Evolutionary conservation across 805 yeast species (phyloP), one percentile per base, ranked within the genome.

Genomic region (Metschnikowia picachoensis): DNA sequence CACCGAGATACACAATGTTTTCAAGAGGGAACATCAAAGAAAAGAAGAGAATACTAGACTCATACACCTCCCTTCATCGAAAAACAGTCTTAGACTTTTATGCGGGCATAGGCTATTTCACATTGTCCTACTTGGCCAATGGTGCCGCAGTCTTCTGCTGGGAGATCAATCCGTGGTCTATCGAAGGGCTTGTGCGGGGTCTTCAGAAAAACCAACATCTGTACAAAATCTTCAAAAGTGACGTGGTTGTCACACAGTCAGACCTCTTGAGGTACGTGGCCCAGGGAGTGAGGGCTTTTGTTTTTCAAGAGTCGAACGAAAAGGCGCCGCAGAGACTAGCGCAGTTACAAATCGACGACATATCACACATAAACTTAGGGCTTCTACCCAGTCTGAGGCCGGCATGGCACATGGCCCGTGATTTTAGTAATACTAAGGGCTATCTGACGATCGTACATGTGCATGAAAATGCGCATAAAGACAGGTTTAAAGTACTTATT

Each of bases 101-200:
- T 60, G 82, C 86, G 29, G 96, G 96, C 0, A 89, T 88, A 40
- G 96, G 96, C 3, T 88, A 88, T 62, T 88, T 88, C 61, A 77
- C 90, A 7, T 65, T 89, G 25, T 73, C 87, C 38, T 88, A 89
- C 57, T 66, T 85, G 37, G 69, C 68, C 39, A 67, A 72, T 28
- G 74, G 75, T 1, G 87, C 89, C 2, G 57, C 64, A 8, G 65
- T 87, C 1, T 74, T 81, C 39, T 82, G 95, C 58, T 88, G 95
- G 88, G 96, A 88, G 50, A 62, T 88, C 37, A 88, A 89, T 56
- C 86, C 88, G 2, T 87, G 94, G 94, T 85, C 92, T 37, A 74
- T 85, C 4, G 80, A 82, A 53, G 96, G 95, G 0, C 68, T 88
- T 33, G 56, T 65, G 2, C 67, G 80, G 35, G 90, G 90, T 1